Evolutionary conservation across 306 rosid species (phyloP).

Genomic region (Quercus wislizeni): DNA sequence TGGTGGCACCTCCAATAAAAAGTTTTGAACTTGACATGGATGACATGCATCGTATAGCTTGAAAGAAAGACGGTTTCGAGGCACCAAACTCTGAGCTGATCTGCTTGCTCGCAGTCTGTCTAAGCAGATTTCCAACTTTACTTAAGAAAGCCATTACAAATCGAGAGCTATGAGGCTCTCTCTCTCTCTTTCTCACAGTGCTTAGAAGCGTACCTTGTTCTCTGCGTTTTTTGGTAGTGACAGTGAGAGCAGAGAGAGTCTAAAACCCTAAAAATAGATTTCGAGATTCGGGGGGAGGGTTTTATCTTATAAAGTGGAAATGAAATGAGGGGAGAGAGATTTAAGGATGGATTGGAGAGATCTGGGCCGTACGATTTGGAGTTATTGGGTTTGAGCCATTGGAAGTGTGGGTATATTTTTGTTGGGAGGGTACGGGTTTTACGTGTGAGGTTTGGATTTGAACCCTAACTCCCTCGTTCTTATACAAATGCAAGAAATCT

Average conservation of each 20-base stretch:
- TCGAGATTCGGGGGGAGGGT: conserved; percentile 23
- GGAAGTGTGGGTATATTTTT: neutral
- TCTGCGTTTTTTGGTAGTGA: neutral
- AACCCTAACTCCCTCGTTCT: conserved; percentile 70
- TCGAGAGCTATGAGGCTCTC: neutral
- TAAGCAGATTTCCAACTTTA: conserved; percentile 64
- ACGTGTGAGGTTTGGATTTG: conserved; percentile 37
- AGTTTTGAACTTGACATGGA: conserved; percentile 54
- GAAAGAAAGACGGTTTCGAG: conserved; percentile 46
- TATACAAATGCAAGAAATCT: conserved; percentile 78
- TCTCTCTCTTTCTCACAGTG: neutral
- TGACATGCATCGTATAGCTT: conserved; percentile 68
- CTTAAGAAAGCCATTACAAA: conserved; percentile 74
- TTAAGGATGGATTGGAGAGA: neutral
- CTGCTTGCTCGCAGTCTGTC: conserved; percentile 51
- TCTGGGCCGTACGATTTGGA: conserved; percentile 11
- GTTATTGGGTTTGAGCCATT: neutral
- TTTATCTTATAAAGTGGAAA: conserved; percentile 33
- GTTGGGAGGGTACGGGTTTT: neutral
- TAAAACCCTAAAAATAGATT: conserved; percentile 54
- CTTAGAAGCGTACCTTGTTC: conserved; percentile 24
- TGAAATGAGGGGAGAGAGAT: neutral
- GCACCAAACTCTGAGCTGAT: conserved; percentile 39
- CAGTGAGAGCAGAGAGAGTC: neutral
- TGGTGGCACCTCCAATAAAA: conserved; percentile 67